Evolutionary conservation across 192 early-diverging fungal species (phyloP), one percentile per base, ranked within the genome.

Genomic region (Martensiomyces pterosporus): DNA sequence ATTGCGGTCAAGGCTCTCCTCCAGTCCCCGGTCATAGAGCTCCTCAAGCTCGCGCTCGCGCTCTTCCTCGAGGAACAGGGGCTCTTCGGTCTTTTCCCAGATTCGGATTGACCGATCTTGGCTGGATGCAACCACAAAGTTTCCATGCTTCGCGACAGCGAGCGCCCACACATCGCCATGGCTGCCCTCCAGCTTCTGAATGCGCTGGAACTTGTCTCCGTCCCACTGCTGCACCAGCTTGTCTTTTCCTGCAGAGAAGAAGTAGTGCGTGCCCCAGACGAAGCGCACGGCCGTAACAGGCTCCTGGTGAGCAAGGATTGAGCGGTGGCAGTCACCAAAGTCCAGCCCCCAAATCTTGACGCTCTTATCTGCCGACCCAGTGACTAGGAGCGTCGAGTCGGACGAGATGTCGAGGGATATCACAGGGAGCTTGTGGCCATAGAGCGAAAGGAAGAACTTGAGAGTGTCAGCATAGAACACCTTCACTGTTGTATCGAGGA

Each of bases 271-370:
- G 21, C 90, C 88, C 76, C 83, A 89, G 3, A 96, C 92, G 75
- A 92, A 98, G 45, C 85, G 83, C 24, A 89, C 81, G 10, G 74
- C 68, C 75, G 93, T 97, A 35, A 98, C 86, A 38, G 82, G 80
- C 59, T 97, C 94, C 57, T 91, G 84, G 79, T 99, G 96, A 14
- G 92, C 94, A 52, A 92, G 80, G 38, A 99, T 55, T 35, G 90
- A 92, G 59, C 85, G 84, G 65, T 95, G 96, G 61, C 96, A 99
- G 80, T 99, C 96, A 40, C 96, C 96, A 78, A 99, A 99, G 77
- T 99, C 96, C 50, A 97, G 67, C 24, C 96, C 96, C 96, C 96
- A 99, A 25, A 99, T 76, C 72, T 99, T 99, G 39, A 99, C 82
- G 43, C 91, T 93, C 79, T 98, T 97, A 76, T 99, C 96, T 1